Evolutionary conservation across 2,329 filamentous ascomycete genomes (phyloP).

Genomic region (Sphaceloma murrayae): DNA sequence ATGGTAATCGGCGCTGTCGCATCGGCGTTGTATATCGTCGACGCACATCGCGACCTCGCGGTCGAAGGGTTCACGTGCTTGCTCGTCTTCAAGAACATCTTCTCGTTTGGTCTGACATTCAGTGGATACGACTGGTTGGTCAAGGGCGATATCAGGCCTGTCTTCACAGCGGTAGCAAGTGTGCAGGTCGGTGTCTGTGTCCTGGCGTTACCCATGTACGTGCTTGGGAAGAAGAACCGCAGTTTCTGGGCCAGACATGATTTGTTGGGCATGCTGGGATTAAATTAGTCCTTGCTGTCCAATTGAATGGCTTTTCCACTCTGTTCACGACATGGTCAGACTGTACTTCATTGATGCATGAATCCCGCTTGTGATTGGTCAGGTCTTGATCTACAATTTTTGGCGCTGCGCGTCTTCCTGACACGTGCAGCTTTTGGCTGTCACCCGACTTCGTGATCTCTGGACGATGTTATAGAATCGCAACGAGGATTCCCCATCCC

Average conservation of each 20-base stretch:
- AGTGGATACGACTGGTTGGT: slow-evolving; percentile 78
- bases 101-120: slow-evolving; percentile 77
- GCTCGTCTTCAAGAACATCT: slow-evolving; percentile 90
- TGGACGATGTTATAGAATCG: not conserved
- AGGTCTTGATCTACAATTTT: too few relatives aligned
- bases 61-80: slow-evolving; percentile 85
- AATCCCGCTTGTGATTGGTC: too few relatives aligned
- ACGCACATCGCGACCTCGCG: slow-evolving; percentile 78
- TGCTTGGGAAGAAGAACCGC: slow-evolving; percentile 68
- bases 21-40: slow-evolving; percentile 78
- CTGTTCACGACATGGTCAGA: too few relatives aligned
- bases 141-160: slow-evolving; percentile 47
- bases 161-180: slow-evolving; percentile 62
- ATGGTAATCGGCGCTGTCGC: slow-evolving; percentile 90
- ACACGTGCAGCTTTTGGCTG: not conserved
- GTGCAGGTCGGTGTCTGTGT: slow-evolving; percentile 71
- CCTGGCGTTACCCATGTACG: slow-evolving; percentile 64
- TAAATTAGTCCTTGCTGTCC: too few relatives aligned
- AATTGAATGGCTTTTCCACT: too few relatives aligned
- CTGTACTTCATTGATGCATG: too few relatives aligned
- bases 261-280: slow-evolving; percentile 45
- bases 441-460: not conserved
- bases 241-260: slow-evolving; percentile 69
- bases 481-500: not conserved
- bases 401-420: not conserved